These are phyloP conservation scores for Salvia miltiorrhiza DNA, from an alignment of 257 asterid species.

Conservation along the genomic window DNA sequence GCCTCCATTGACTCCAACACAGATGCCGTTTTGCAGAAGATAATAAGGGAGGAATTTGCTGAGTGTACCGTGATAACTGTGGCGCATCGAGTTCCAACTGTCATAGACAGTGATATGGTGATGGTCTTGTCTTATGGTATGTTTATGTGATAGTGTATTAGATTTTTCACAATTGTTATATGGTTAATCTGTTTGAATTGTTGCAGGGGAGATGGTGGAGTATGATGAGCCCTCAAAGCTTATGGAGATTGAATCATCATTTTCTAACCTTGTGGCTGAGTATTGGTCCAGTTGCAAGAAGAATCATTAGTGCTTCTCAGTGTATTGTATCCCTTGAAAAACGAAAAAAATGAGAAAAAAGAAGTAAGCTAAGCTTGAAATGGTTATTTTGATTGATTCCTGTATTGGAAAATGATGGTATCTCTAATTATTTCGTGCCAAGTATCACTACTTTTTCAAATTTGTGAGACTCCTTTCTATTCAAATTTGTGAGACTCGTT, in stretches of 20 bases:
- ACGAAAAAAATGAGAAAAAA: no score
- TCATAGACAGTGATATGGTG: conserved; percentile 81
- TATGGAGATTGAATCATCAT: conserved; percentile 53
- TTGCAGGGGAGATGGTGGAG: conserved; percentile 53
- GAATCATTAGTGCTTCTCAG: conserved; percentile 3
- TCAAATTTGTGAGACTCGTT: no score
- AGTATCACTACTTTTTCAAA: no score
- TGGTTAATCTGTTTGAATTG: no score
- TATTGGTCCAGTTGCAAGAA: conserved; percentile 70
- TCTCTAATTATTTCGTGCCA: no score
- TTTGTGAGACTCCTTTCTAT: no score
- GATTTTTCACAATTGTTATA: no score
- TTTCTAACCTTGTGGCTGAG: conserved; percentile 71
- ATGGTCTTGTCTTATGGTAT: conserved; percentile 70
- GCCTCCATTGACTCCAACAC: conserved; percentile 87
- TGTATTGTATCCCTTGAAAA: no score
- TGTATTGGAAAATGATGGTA: no score
- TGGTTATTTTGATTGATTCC: no score
- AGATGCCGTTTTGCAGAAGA: conserved; percentile 65
- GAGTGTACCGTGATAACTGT: conserved; percentile 65
- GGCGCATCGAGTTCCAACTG: conserved; percentile 91
- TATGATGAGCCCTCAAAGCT: conserved; percentile 70
- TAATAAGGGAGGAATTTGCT: conserved; percentile 67
- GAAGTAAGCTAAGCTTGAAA: no score
- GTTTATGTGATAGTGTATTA: no score